phyloP scores from a whole-genome alignment of 1,139 yeast species.

The Saccharomyces pastorianus region DNA sequence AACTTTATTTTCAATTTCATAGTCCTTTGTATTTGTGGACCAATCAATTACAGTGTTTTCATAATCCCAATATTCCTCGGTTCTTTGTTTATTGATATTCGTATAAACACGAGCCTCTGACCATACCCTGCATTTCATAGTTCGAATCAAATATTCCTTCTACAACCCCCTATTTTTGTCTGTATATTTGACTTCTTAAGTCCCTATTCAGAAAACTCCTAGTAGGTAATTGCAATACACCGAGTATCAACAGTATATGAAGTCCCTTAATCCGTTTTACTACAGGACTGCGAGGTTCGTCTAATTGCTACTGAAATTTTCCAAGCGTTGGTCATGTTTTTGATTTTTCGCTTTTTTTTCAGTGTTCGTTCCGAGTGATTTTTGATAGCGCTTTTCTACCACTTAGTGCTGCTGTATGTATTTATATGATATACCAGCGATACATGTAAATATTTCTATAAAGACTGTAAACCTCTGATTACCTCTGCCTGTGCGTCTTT shows the following conservation, averaged over 20 bases:
- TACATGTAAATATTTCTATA: constrained; percentile 10
- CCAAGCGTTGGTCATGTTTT: neutral
- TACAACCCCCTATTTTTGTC: neutral
- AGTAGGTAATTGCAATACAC: neutral
- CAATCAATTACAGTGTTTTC: constrained; percentile 55
- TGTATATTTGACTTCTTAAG: neutral
- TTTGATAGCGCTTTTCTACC: neutral
- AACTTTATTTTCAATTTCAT: constrained; percentile 84
- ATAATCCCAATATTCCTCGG: constrained; percentile 91
- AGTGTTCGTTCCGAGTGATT: neutral
- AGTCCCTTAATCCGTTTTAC: neutral
- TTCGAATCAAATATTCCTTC: neutral
- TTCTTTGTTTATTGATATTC: constrained; percentile 71
- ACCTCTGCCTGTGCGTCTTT: constrained; percentile 25
- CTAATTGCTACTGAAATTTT: neutral
- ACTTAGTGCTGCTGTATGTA: neutral
- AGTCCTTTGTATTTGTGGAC: constrained; percentile 44
- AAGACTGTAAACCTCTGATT: constrained; percentile 27
- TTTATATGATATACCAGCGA: neutral
- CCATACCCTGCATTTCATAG: constrained; percentile 29
- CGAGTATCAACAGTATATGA: neutral
- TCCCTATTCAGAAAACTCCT: neutral
- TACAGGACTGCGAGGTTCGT: neutral
- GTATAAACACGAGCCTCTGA: constrained; percentile 86
- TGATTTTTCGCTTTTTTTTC: neutral